Percentiles rank a stretch among this genome's conserved stretches.
Conservation (phyloP, 257 asterid species). For the Hygrophila difformis region DNA sequence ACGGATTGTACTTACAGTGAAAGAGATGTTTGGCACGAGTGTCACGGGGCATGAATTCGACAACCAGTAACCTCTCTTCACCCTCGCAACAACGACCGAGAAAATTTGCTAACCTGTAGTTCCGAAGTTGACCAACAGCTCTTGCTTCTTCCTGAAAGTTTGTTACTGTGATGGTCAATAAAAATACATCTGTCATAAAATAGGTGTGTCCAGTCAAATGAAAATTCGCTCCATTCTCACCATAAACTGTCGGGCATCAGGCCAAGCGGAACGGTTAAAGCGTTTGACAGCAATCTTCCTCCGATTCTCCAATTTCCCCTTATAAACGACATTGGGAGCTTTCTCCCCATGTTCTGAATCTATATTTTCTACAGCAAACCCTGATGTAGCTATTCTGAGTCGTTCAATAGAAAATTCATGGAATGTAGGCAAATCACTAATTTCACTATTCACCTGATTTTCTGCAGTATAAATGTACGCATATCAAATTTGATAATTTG, state of each 20-base stretch:
- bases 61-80: conserved; percentile 16
- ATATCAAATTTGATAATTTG: too few species aligned
- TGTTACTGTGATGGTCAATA: too few species aligned
- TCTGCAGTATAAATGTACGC: too few species aligned
- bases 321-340: conserved; percentile 57
- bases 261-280: conserved; percentile 61
- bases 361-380: conserved; percentile 40
- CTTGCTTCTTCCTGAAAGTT: conserved; percentile 12
- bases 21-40: conserved; percentile 14
- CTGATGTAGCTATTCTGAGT: conserved; percentile 41
- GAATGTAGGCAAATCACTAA: conserved; percentile 37
- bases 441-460: too few species aligned
- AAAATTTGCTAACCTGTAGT: conserved; percentile 9
- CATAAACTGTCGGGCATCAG: conserved; percentile 49
- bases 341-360: conserved; percentile 64
- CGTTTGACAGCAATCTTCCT: conserved; percentile 49
- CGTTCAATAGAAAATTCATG: conserved; percentile 46
- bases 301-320: conserved; percentile 36
- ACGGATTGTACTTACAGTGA: conserved; percentile 16
- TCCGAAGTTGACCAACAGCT: conserved; percentile 8
- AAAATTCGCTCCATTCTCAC: conserved; percentile 16
- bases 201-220: too few species aligned
- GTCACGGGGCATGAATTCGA: conserved; percentile 15
- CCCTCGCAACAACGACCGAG: conserved; percentile 14
- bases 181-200: too few species aligned